Evolutionary conservation across 2,329 filamentous ascomycete species (phyloP).

Genomic region (Rutstroemia sp.): DNA sequence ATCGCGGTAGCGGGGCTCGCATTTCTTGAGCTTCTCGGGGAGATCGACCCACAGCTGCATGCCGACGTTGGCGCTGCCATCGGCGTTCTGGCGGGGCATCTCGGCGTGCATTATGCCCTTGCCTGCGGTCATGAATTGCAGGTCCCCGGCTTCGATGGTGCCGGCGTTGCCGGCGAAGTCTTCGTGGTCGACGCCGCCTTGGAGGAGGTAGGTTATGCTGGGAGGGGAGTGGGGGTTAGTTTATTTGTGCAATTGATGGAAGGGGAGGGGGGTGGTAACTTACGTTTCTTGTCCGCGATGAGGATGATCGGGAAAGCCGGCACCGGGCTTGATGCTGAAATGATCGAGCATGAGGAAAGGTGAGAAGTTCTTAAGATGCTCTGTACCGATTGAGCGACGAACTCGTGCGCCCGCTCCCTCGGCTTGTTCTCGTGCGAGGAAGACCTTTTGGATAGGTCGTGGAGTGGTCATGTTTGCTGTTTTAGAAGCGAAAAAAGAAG

Average conservation of each 20-base stretch:
- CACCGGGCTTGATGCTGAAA: constrained; percentile 71
- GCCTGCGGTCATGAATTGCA: constrained; percentile 98
- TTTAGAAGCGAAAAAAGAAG: constrained; percentile 17
- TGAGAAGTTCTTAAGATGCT: constrained; percentile 74
- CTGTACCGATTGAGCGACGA: constrained; percentile 78
- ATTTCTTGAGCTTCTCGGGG: constrained; percentile 71
- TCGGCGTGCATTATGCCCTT: constrained; percentile 89
- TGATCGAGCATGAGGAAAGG: constrained; percentile 97
- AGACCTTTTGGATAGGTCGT: constrained; percentile 73
- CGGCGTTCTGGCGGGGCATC: constrained; percentile 76
- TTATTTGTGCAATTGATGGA: background rate
- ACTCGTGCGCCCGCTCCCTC: constrained; percentile 87
- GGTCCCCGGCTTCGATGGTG: constrained; percentile 76
- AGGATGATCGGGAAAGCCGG: constrained; percentile 87
- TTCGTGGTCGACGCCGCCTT: constrained; percentile 82
- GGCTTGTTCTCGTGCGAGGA: constrained; percentile 76
- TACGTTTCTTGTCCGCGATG: constrained; percentile 43
- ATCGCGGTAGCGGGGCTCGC: constrained; percentile 89
- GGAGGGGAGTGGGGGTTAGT: background rate
- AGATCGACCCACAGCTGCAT: constrained; percentile 96
- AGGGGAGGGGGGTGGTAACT: background rate
- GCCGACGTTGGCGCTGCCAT: constrained; percentile 73
- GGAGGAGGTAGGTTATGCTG: constrained; percentile 77
- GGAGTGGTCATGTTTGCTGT: constrained; percentile 53
- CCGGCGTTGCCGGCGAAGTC: constrained; percentile 84